Percentiles rank a stretch among this genome's conserved stretches.
These are phyloP conservation scores for Gaertneriomyces sp. DNA, from an alignment of 192 early-diverging fungal genomes.

Conservation along the genomic window DNA sequence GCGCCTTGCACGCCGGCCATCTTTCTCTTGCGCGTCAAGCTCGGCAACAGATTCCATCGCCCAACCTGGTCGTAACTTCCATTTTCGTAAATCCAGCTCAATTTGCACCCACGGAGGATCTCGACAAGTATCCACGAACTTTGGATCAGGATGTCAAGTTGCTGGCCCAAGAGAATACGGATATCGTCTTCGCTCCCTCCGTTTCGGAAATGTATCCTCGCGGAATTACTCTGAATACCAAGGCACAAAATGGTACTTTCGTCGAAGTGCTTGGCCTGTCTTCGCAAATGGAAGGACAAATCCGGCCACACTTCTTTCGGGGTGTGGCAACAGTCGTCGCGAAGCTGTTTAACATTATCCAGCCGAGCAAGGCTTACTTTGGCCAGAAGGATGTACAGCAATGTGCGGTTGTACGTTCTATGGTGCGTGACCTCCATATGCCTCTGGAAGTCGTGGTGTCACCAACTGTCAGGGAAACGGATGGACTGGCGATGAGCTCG, in stretches of 20 bases:
- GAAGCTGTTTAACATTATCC: conserved; percentile 87
- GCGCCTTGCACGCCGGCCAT: conserved; percentile 90
- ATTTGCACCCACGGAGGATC: conserved; percentile 94
- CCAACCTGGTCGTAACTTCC: conserved; percentile 66
- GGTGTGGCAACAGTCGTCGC: conserved; percentile 93
- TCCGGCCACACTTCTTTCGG: conserved; percentile 93
- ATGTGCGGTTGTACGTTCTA: conserved; percentile 64
- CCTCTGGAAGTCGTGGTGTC: conserved; percentile 69
- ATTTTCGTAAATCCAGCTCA: conserved; percentile 99
- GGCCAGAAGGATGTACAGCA: conserved; percentile 99
- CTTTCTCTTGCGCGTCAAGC: conserved; percentile 64
- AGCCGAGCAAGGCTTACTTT: conserved; percentile 82
- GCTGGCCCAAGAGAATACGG: conserved; percentile 46
- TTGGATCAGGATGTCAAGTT: conserved; percentile 70
- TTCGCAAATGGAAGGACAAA: conserved; percentile 88
- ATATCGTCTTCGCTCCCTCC: conserved; percentile 43
- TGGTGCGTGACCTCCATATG: conserved; percentile 85
- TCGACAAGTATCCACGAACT: conserved; percentile 85
- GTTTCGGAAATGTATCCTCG: conserved; percentile 91
- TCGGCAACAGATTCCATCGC: conserved; percentile 41
- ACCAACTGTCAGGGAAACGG: conserved; percentile 70
- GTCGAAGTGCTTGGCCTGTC: conserved; percentile 86
- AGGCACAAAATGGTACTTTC: conserved; percentile 82
- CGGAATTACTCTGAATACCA: conserved; percentile 79
- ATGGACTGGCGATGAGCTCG: conserved; percentile 87